phyloP scores from a whole-genome alignment of 805 yeast genomes.

The Candida chauliodis region DNA sequence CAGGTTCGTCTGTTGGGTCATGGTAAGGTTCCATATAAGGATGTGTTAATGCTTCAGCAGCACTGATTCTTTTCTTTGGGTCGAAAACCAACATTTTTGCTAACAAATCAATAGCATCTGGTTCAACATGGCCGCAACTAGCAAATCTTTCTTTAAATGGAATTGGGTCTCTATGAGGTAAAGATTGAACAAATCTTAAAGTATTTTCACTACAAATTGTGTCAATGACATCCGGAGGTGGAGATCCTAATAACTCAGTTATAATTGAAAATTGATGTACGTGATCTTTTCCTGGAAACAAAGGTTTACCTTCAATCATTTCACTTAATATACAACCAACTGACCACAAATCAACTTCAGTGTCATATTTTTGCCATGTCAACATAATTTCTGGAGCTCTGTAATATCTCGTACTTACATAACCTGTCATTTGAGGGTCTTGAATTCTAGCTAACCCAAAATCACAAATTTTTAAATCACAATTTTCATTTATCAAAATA shows the following conservation, averaged over 20 bases:
- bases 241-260: conserved; percentile 93
- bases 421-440: conserved; percentile 99
- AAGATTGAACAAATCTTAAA: conserved; percentile 84
- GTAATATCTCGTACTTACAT: conserved; percentile 92
- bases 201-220: conserved; percentile 96
- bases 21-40: conserved; percentile 94
- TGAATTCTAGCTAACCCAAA: conserved; percentile 95
- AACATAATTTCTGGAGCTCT: conserved; percentile 98
- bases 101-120: conserved; percentile 83
- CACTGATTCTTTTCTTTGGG: conserved; percentile 90
- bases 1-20: conserved; percentile 97
- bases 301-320: conserved; percentile 95
- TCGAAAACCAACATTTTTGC: conserved; percentile 92
- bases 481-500: conserved; percentile 81
- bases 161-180: conserved; percentile 90
- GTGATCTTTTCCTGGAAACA: conserved; percentile 97
- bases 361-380: conserved; percentile 97
- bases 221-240: conserved; percentile 93
- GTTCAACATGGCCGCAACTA: conserved; percentile 57
- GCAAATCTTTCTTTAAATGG: conserved; percentile 81
- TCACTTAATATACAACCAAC: conserved; percentile 97
- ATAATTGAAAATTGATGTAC: conserved; percentile 97
- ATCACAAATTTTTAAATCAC: conserved; percentile 88
- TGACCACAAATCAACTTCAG: conserved; percentile 97
- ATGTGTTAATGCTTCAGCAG: conserved; percentile 84